Conservation (phyloP, 768 basidiomycete species). For the Naematelia aurantialba region DNA sequence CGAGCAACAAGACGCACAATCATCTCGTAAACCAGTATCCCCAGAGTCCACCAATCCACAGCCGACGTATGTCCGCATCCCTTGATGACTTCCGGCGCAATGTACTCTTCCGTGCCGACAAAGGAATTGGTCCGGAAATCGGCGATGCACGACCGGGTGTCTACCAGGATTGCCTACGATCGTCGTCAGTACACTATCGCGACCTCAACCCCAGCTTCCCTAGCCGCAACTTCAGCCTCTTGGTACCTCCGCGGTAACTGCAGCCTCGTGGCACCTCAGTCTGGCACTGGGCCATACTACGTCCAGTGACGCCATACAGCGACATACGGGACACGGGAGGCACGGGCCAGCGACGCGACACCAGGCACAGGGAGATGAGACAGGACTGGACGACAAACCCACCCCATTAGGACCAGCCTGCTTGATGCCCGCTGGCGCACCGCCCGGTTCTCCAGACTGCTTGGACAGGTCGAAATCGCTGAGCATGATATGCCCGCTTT, state of each 20-base stretch:
- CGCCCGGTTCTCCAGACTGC: conserved; percentile 79
- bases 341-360: neutral
- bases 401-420: conserved; percentile 84
- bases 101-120: conserved; percentile 99
- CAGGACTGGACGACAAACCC: conserved; percentile 48
- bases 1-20: no score
- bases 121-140: conserved; percentile 98
- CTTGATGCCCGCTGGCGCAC: conserved; percentile 81
- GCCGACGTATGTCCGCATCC: conserved; percentile 95
- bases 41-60: conserved; percentile 99
- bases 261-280: no score
- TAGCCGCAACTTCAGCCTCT: no score
- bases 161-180: conserved; percentile 82
- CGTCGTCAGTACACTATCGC: conserved; percentile 8
- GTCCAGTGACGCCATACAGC: no score
- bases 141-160: conserved; percentile 94
- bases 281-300: no score
- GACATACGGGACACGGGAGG: conserved; percentile 12
- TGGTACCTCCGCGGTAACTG: no score
- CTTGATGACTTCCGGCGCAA: conserved; percentile 97
- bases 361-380: neutral
- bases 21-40: conserved; percentile 97
- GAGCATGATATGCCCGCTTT: conserved; percentile 98
- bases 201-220: no score
- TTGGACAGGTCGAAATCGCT: conserved; percentile 99